A percentile compares a stretch with the other conserved stretches of the same genome.
These are phyloP conservation scores for Globisporangium solare DNA, from an alignment of 352 stramenopile species.

Conservation along the genomic window DNA sequence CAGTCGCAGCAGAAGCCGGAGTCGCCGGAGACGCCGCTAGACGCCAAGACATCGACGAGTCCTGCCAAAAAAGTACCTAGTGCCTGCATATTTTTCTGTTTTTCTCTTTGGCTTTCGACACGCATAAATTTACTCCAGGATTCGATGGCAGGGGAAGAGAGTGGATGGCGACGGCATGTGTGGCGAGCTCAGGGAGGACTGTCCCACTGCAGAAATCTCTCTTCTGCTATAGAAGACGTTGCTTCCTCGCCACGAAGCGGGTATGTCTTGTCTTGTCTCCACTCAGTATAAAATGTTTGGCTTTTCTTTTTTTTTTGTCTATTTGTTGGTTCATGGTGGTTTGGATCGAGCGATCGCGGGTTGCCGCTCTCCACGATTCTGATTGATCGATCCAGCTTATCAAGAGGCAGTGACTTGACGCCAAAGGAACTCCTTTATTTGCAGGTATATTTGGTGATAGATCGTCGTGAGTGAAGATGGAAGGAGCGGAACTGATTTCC, in stretches of 20 bases:
- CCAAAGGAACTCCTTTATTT: too few species aligned
- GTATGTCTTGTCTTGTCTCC: constrained; percentile 5
- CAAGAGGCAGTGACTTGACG: too few species aligned
- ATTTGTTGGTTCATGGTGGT: neutral
- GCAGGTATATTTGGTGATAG: too few species aligned
- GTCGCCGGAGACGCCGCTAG: constrained; percentile 30
- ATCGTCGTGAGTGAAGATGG: too few species aligned
- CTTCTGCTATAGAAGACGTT: neutral
- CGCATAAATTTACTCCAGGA: constrained; percentile 10
- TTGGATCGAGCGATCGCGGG: too few species aligned
- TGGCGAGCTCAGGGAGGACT: neutral
- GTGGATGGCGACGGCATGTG: too few species aligned
- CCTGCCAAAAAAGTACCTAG: constrained; percentile 9
- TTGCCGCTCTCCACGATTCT: too few species aligned
- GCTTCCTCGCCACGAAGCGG: neutral
- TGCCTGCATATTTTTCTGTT: constrained; percentile 3
- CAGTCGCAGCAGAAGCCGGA: constrained; percentile 41
- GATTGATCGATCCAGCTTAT: too few species aligned
- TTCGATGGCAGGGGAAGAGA: constrained; percentile 3
- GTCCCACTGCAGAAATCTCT: too few species aligned
- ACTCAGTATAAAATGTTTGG: too few species aligned
- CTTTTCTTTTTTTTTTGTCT: neutral
- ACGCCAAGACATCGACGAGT: neutral
- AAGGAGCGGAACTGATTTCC: too few species aligned
- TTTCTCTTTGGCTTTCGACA: neutral